A percentile compares a stretch with the other conserved stretches of the same genome.
Conservation (phyloP, 768 basidiomycete genomes). For the Neoboletus subvelutipes region DNA sequence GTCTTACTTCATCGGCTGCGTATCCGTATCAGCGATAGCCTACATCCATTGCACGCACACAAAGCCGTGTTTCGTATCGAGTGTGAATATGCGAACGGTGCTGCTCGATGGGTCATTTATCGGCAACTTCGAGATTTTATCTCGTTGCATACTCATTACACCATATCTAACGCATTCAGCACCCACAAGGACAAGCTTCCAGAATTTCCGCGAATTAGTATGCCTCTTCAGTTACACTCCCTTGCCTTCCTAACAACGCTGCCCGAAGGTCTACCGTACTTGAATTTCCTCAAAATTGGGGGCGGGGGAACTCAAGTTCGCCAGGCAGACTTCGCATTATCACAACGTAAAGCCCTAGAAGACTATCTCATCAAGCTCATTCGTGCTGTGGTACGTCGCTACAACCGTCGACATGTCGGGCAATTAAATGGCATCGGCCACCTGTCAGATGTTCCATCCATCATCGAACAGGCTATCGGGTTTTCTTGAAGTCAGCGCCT, state of each 20-base stretch:
- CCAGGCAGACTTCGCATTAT: conserved; percentile 73
- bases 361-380: conserved; percentile 87
- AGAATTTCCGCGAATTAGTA: conserved; percentile 86
- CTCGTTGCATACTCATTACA: conserved; percentile 86
- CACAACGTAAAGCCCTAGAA: conserved; percentile 82
- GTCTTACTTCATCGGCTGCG: conserved; percentile 76
- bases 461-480: conserved; percentile 84
- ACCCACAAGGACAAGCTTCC: conserved; percentile 76
- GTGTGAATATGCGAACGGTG: conserved; percentile 95
- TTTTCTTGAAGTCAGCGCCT: conserved; percentile 89
- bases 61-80: conserved; percentile 89
- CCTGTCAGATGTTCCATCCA: conserved; percentile 87
- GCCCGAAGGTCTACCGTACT: conserved; percentile 74
- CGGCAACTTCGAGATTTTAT: conserved; percentile 91
- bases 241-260: conserved; percentile 1
- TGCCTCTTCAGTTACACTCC: conserved; percentile 13
- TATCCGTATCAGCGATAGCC: conserved; percentile 81
- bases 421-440: conserved; percentile 8
- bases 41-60: conserved; percentile 73
- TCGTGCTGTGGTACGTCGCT: conserved; percentile 72
- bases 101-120: conserved; percentile 92
- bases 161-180: conserved; percentile 78
- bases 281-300: conserved; percentile 79
- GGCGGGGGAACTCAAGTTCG: conserved; percentile 50
- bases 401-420: not conserved